Evolutionary conservation across 148 eudicot species (phyloP), one percentile per base, ranked within the genome.

Genomic region (Rhododendron ovatum): DNA sequence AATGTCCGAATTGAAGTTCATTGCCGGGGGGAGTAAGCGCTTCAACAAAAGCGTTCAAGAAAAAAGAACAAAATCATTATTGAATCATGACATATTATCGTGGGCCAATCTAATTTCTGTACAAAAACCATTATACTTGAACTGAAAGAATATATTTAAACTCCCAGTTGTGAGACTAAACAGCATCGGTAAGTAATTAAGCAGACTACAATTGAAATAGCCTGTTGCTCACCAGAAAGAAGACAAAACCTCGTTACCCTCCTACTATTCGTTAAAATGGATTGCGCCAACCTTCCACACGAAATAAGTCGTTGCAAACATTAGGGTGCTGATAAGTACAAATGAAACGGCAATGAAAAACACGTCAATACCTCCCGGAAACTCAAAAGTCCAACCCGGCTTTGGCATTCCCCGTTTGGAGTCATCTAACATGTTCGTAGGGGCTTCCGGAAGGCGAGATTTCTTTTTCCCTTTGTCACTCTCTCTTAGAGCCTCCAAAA

Each of bases 261-360:
- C n/a, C 67, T 87, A 95, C 80, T 88, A 81, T 81, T 96, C 98
- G 43, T 96, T 96, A 86, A 91, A 96, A 88, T 96, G 99, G 87
- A 96, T 96, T 39, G 98, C 99, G 2, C 99, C 99, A 50, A 94
- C 91, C 94, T 96, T 96, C 98, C 98, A 96, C 81, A 96, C 99
- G 59, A 95, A 2, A 85, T 79, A 96, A 30, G 99, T 96, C 22
- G 99, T 96, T 11, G 96, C 94, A 86, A 96, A 96, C 99, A 95
- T 96, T 9, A 93, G 86, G 0, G 98, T 89, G 90, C 95, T 96
- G 84, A 96, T 96, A 18, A 93, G 81, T 81, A 94, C 94, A 57
- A 96, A 94, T 7, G 99, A 96, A 79, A 93, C 75, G 13, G 75
- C 79, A 20, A 95, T 92, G 76, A 93, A 18, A 69, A 92, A 88